phyloP scores from a whole-genome alignment of 1,139 yeast species.

The Debaryomyces fabryi region DNA sequence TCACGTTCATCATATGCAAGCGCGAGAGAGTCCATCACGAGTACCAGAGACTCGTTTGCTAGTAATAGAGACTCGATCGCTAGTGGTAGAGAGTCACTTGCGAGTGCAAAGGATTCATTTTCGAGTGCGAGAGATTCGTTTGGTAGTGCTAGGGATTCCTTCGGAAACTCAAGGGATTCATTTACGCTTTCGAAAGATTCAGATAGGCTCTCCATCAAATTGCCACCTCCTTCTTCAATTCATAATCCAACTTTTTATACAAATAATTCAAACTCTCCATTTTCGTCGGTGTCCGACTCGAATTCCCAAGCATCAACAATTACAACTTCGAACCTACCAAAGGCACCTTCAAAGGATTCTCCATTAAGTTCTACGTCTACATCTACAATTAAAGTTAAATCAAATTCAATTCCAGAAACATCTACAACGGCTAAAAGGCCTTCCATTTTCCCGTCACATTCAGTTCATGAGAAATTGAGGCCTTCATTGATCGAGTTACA shows the following conservation, averaged over 20 bases:
- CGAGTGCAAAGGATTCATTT: not conserved
- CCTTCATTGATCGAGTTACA: slow-evolving; percentile 49
- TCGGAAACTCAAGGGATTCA: slow-evolving; percentile 7
- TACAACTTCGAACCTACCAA: slow-evolving; percentile 4
- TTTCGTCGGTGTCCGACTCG: slow-evolving; percentile 8
- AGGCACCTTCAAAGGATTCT: not conserved
- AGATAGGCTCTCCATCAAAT: slow-evolving; percentile 16
- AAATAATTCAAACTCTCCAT: slow-evolving; percentile 4
- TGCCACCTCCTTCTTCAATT: slow-evolving; percentile 24
- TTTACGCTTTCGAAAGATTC: slow-evolving; percentile 6
- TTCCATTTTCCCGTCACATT: slow-evolving; percentile 21
- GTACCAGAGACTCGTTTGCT: not conserved
- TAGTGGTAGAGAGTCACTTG: not conserved
- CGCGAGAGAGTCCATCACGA: not conserved
- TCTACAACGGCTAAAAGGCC: slow-evolving; percentile 21
- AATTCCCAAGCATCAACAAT: slow-evolving; percentile 3
- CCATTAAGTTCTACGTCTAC: slow-evolving; percentile 7
- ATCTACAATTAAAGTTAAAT: slow-evolving; percentile 5
- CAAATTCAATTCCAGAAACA: slow-evolving; percentile 15
- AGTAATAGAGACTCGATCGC: slow-evolving; percentile 1
- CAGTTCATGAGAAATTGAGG: slow-evolving; percentile 37
- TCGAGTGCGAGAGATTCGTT: not conserved
- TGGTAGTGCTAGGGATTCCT: slow-evolving; percentile 6
- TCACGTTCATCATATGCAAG: not conserved
- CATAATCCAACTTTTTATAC: slow-evolving; percentile 14